These are phyloP conservation scores for Trichoderma arundinaceum DNA, from an alignment of 2,329 filamentous ascomycete genomes.

Conservation along the genomic window DNA sequence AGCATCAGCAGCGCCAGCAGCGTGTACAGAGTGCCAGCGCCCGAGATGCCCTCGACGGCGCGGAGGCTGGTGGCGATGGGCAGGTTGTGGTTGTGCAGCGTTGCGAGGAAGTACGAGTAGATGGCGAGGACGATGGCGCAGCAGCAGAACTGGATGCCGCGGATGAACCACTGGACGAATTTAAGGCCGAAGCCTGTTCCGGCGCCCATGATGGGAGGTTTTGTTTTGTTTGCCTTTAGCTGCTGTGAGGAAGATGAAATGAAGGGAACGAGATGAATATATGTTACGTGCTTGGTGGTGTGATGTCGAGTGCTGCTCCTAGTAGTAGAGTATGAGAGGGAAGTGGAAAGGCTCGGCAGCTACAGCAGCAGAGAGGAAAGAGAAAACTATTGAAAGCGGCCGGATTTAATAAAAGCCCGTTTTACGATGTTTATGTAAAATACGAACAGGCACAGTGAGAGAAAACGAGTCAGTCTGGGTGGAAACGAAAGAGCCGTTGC, in stretches of 20 bases:
- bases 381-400: background rate
- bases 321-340: background rate
- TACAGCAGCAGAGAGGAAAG: background rate
- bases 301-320: no score
- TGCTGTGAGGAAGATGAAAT: background rate
- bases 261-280: background rate
- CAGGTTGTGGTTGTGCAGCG: slow-evolving; percentile 68
- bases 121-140: slow-evolving; percentile 76
- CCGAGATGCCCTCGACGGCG: slow-evolving; percentile 79
- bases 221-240: background rate
- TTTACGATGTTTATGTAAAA: background rate
- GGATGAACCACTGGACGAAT: slow-evolving; percentile 70
- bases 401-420: background rate
- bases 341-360: background rate
- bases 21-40: slow-evolving; percentile 75
- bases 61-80: slow-evolving; percentile 68
- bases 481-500: no score
- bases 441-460: background rate
- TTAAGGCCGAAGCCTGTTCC: slow-evolving; percentile 64
- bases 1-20: slow-evolving; percentile 74
- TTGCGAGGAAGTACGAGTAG: slow-evolving; percentile 83
- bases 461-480: no score
- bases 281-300: no score
- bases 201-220: slow-evolving; percentile 40
- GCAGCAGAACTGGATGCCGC: slow-evolving; percentile 74